phyloP scores from a whole-genome alignment of 805 yeast genomes.

The Yarrowia osloensis region DNA sequence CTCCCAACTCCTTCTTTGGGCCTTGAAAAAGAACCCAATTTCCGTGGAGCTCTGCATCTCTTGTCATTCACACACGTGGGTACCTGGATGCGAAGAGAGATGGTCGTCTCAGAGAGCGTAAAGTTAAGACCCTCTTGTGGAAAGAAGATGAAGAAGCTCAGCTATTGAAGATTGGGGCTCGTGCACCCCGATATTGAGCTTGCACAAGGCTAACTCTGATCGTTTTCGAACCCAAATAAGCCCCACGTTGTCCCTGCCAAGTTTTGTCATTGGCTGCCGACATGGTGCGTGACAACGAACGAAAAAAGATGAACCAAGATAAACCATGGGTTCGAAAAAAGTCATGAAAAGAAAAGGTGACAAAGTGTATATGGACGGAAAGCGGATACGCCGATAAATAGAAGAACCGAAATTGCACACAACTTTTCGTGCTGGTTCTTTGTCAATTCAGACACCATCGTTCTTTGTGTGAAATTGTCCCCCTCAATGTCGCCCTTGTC shows the following conservation, averaged over 20 bases:
- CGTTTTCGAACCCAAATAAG: neutral
- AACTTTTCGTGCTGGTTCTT: too few relatives aligned
- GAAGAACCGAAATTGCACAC: too few relatives aligned
- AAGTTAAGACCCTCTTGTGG: too few relatives aligned
- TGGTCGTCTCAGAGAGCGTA: neutral
- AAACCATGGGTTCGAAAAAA: too few relatives aligned
- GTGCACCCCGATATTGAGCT: neutral
- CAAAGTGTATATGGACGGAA: neutral
- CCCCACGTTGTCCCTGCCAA: constrained; percentile 18
- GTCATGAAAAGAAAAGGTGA: neutral
- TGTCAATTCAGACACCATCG: too few relatives aligned
- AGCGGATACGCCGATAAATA: too few relatives aligned
- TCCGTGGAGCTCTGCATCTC: constrained; percentile 15
- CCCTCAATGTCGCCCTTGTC: too few relatives aligned
- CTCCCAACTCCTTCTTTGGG: neutral
- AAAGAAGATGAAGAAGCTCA: neutral
- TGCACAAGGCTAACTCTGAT: neutral
- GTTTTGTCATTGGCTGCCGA: neutral
- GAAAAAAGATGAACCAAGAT: neutral
- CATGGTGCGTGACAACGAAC: too few relatives aligned
- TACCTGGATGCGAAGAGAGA: neutral
- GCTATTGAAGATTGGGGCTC: neutral
- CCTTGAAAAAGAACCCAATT: neutral
- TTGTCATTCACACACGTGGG: neutral
- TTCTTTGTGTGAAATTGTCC: too few relatives aligned